Evolutionary conservation across 1,284 basidiomycete genomes (phyloP), one percentile per base, ranked within the genome.

Genomic region (Boletellus deceptivus): DNA sequence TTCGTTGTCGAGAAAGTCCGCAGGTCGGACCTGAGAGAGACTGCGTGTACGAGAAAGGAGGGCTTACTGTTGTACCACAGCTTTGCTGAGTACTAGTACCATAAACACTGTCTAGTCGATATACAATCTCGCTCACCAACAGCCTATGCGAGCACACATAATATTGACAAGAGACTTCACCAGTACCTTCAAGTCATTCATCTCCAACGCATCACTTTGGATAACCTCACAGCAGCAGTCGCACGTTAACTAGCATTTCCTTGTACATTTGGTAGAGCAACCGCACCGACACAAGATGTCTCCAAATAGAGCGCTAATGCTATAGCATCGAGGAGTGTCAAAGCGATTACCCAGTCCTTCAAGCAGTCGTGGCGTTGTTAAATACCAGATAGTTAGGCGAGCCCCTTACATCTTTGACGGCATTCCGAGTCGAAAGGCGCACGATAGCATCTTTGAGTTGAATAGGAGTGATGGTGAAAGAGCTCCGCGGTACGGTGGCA

Each of bases 401-500:
- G 22, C 79, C 72, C 5, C 58, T 56, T 2, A 86, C 62, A 39
- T 75, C 73, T 1, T 61, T 55, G 20, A 95, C 72, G 33, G 76
- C 55, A 52, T 72, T 80, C n/a, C 63, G 60, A 48, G 78, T 84
- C 20, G 86, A 74, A 14, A 95, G 75, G 17, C 70, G 73, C 50
- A 86, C 49, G 38, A 96, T 63, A 6, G 89, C 86, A 61, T 80
- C 75, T 85, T 91, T 94, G 58, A 96, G 72, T 67, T 86, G 79
- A 20, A 65, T 59, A 20, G 93, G 86, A 0, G 82, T 76, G 36
- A 92, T 60, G 46, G 70, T 62, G 57, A 68, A 71, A n/a, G 72
- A 71, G 57, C 61, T 72, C 3, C 73, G 74, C 25, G 71, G 58
- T 17, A 73, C 50, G 16, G 72, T 70, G 24, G 75, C 71, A 39